phyloP scores from a whole-genome alignment of 2,329 filamentous ascomycete genomes.

The Calonectria multiphialidica region DNA sequence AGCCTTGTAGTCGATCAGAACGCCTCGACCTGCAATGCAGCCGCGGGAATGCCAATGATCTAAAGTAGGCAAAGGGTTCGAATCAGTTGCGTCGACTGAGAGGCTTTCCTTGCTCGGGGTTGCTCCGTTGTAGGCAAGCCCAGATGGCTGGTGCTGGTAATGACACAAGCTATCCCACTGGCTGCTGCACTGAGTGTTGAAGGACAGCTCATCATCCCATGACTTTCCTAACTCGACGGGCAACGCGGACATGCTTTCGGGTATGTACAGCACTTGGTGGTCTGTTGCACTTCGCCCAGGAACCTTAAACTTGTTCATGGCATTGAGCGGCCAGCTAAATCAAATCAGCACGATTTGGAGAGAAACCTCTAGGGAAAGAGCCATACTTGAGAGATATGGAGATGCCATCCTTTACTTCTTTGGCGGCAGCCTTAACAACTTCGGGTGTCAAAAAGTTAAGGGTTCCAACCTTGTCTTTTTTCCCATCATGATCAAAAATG shows the following conservation, averaged over 20 bases:
- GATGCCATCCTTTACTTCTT: conserved; percentile 49
- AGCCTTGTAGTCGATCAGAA: conserved; percentile 66
- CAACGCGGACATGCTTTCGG: conserved; percentile 28
- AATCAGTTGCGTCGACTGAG: conserved; percentile 35
- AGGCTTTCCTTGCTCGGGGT: conserved; percentile 52
- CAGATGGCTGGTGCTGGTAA: conserved; percentile 57
- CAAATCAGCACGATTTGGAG: background rate
- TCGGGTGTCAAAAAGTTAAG: conserved; percentile 64
- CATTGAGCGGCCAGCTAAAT: background rate
- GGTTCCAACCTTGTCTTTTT: conserved; percentile 62
- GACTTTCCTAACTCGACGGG: conserved; percentile 28
- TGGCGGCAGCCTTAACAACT: conserved; percentile 43
- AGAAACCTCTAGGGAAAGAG: background rate
- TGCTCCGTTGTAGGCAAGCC: conserved; percentile 63
- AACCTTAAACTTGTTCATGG: conserved; percentile 45
- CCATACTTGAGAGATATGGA: conserved; percentile 63
- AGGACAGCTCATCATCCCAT: conserved; percentile 62
- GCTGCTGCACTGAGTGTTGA: conserved; percentile 67
- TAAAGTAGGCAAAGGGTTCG: conserved; percentile 42
- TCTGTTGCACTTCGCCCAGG: conserved; percentile 49
- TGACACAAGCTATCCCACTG: conserved; percentile 68
- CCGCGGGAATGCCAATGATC: conserved; percentile 61
- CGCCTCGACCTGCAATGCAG: conserved; percentile 65
- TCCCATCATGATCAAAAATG: conserved; percentile 55
- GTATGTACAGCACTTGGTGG: conserved; percentile 53